Conservation (phyloP, 805 yeast species). For the Tetrapisispora arboricola region DNA sequence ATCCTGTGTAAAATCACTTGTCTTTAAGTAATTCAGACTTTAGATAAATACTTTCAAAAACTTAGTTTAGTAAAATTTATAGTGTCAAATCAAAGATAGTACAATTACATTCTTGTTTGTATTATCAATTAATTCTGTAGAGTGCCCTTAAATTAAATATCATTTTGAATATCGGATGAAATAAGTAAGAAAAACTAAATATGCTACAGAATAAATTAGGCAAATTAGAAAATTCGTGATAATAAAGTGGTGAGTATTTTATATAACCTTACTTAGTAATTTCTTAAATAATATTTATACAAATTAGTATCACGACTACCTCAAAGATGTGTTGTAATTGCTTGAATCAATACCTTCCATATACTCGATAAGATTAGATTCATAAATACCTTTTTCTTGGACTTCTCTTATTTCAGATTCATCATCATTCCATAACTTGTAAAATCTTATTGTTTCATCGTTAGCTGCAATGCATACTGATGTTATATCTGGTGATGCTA, state of each 20-base stretch:
- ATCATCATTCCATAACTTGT: slow-evolving; percentile 52
- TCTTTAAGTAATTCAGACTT: too few species aligned
- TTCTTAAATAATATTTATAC: too few species aligned
- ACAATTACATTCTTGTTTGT: too few species aligned
- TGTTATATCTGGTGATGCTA: slow-evolving; percentile 50
- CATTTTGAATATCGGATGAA: background rate
- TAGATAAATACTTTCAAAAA: too few species aligned
- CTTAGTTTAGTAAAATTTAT: too few species aligned
- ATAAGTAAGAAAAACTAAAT: too few species aligned
- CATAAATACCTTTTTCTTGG: slow-evolving; percentile 39
- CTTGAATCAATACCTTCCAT: slow-evolving; percentile 39
- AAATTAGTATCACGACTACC: background rate
- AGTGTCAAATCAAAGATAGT: too few species aligned
- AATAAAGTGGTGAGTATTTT: too few species aligned
- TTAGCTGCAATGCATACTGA: slow-evolving; percentile 65
- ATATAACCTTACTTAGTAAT: too few species aligned
- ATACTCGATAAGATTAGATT: slow-evolving; percentile 48
- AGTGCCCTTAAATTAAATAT: background rate
- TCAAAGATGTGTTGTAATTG: background rate
- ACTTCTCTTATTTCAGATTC: slow-evolving; percentile 30
- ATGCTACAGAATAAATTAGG: too few species aligned
- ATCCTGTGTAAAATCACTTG: too few species aligned
- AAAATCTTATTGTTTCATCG: slow-evolving; percentile 70
- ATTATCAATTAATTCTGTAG: background rate
- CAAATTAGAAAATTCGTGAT: too few species aligned